A percentile compares a stretch with the other conserved stretches of the same genome.
Conservation (phyloP, 2,329 filamentous ascomycete genomes). For the Gliomastix tumulicola region DNA sequence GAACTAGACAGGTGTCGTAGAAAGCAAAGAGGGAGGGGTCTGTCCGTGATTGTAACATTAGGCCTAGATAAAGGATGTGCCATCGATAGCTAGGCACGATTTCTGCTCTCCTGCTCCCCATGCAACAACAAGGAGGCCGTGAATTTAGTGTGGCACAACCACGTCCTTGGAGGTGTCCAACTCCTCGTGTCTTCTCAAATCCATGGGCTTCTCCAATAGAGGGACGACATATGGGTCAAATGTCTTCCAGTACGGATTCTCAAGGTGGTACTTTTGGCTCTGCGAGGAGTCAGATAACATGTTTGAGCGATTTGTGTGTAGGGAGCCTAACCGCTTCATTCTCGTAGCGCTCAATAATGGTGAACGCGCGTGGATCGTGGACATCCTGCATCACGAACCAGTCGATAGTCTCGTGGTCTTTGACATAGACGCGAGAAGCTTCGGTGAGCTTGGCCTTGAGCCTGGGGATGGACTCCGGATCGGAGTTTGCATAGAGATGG, state of each 20-base stretch:
- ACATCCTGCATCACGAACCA: conserved; percentile 77
- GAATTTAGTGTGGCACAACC: conserved; percentile 10
- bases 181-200: conserved; percentile 61
- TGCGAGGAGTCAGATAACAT: too few species aligned
- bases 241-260: conserved; percentile 69
- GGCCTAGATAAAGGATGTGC: too few species aligned
- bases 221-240: conserved; percentile 70
- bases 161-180: conserved; percentile 48
- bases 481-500: conserved; percentile 63
- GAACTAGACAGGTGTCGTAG: too few species aligned
- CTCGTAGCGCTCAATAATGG: conserved; percentile 68
- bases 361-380: conserved; percentile 62
- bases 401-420: conserved; percentile 62
- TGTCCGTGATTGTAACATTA: too few species aligned
- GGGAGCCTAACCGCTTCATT: conserved; percentile 51
- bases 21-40: too few species aligned
- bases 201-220: conserved; percentile 61
- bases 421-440: conserved; percentile 64
- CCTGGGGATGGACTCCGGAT: conserved; percentile 56
- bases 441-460: conserved; percentile 67
- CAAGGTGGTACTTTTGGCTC: conserved; percentile 56
- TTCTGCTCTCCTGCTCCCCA: too few species aligned
- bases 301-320: too few species aligned
- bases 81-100: too few species aligned
- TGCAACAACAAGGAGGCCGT: too few species aligned